Percentiles rank a stretch among this genome's conserved stretches.
phyloP scores from a whole-genome alignment of 352 stramenopile species.

The Aphanomyces cochlioides region DNA sequence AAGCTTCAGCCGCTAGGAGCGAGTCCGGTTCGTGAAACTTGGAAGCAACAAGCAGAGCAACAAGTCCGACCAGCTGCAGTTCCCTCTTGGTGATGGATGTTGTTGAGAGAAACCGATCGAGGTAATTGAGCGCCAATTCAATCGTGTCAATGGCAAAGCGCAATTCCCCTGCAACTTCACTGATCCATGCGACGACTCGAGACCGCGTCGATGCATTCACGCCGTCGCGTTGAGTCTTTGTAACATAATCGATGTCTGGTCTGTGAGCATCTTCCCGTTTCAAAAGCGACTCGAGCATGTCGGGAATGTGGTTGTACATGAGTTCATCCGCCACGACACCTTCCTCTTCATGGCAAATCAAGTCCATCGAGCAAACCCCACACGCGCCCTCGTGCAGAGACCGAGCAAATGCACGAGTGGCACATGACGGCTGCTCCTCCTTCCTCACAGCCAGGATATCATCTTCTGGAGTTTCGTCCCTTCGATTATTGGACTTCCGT shows the following conservation, averaged over 20 bases:
- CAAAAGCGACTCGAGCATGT: constrained; percentile 3
- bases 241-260: constrained; percentile 6
- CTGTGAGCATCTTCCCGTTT: neutral
- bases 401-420: neutral
- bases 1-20: constrained; percentile 32
- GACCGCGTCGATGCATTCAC: constrained; percentile 8
- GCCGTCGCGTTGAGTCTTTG: constrained; percentile 8
- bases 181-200: constrained; percentile 20
- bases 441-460: neutral
- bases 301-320: neutral
- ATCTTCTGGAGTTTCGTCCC: constrained; percentile 8
- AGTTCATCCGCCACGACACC: neutral
- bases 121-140: constrained; percentile 36
- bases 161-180: constrained; percentile 28
- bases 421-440: neutral
- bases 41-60: constrained; percentile 34
- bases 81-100: constrained; percentile 26
- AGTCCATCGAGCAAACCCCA: neutral
- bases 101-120: constrained; percentile 34
- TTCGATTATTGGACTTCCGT: neutral
- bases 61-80: constrained; percentile 37
- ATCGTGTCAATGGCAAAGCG: constrained; percentile 29
- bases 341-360: constrained; percentile 22
- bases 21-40: constrained; percentile 35
- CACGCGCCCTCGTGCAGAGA: neutral